These are phyloP conservation scores for Leccinellum albellum DNA, from an alignment of 768 basidiomycete species.

Conservation along the genomic window DNA sequence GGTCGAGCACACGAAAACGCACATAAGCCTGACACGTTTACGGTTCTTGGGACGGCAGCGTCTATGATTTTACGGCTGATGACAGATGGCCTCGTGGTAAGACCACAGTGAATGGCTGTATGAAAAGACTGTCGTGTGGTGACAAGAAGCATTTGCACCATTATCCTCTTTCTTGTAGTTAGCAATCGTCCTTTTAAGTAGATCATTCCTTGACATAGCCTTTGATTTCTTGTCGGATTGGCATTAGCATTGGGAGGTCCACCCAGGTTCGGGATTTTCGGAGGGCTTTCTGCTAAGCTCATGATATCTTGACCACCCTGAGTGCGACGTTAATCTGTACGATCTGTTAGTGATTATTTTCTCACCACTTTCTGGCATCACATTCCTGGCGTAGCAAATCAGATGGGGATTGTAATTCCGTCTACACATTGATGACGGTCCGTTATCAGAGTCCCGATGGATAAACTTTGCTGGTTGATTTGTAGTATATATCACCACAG, in stretches of 20 bases:
- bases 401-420: background rate
- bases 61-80: constrained; percentile 27
- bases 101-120: background rate
- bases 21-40: constrained; percentile 15
- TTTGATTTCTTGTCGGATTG: no score
- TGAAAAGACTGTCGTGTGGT: background rate
- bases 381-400: background rate
- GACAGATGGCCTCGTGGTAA: constrained; percentile 22
- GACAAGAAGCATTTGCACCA: background rate
- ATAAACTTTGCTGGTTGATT: background rate
- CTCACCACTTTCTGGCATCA: background rate
- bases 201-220: background rate
- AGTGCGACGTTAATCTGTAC: no score
- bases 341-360: no score
- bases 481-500: constrained; percentile 14
- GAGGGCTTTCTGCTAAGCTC: background rate
- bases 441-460: background rate
- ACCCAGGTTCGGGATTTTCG: background rate
- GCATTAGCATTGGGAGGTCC: background rate
- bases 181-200: constrained; percentile 20
- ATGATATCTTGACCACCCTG: no score
- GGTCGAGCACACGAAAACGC: no score
- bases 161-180: background rate
- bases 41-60: constrained; percentile 22
- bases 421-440: constrained; percentile 8